Conservation (phyloP, 345 rosid genomes). For the Melaleuca quinquenervia region DNA sequence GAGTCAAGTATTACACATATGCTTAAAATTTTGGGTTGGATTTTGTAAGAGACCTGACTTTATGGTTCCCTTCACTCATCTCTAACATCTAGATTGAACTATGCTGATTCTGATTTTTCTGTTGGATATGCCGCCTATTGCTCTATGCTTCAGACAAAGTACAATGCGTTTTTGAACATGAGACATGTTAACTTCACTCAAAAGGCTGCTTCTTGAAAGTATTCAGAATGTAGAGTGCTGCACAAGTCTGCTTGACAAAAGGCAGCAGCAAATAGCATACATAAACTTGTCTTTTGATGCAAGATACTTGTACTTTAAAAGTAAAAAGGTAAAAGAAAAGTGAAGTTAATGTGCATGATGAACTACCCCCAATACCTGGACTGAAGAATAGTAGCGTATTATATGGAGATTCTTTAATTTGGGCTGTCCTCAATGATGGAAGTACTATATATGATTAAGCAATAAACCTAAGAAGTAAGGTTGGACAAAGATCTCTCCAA, state of each 20-base stretch:
- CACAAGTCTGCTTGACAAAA: background rate
- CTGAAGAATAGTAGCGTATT: background rate
- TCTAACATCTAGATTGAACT: background rate
- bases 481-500: background rate
- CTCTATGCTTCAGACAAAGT: background rate
- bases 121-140: background rate
- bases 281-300: background rate
- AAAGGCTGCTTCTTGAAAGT: background rate
- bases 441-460: background rate
- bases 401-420: background rate
- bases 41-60: background rate
- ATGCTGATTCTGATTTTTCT: background rate
- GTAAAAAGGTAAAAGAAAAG: background rate
- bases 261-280: background rate
- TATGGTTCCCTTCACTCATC: background rate
- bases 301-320: background rate
- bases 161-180: background rate
- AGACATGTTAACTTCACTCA: background rate
- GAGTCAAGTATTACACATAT: background rate
- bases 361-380: background rate
- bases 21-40: background rate
- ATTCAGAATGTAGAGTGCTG: background rate
- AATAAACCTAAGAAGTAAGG: background rate
- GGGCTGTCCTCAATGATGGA: background rate
- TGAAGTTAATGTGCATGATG: background rate